A percentile compares a stretch with the other conserved stretches of the same genome.
phyloP scores from a whole-genome alignment of 331 rosid species.

The Acacia concinna region DNA sequence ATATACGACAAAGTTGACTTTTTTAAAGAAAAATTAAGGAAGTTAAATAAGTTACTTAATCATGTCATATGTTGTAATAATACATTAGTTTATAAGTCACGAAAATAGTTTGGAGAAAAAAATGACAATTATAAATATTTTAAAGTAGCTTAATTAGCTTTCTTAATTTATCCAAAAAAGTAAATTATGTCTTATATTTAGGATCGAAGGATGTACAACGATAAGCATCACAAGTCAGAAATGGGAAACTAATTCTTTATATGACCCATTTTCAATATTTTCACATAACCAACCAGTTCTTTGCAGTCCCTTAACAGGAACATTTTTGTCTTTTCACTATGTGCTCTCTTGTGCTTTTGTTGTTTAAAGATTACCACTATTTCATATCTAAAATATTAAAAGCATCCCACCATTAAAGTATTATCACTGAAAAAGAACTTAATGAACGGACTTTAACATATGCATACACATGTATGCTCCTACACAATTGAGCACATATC shows the following conservation, averaged over 20 bases:
- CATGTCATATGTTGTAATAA: too few relatives aligned
- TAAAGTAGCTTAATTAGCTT: too few relatives aligned
- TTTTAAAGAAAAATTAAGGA: too few relatives aligned
- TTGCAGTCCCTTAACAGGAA: neutral
- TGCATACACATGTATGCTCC: neutral
- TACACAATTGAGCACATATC: neutral
- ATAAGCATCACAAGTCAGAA: neutral
- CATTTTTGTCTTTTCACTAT: neutral
- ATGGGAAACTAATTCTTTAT: neutral
- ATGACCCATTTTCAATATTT: conserved; percentile 13
- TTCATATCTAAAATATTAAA: neutral
- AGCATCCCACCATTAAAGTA: neutral
- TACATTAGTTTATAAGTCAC: too few relatives aligned
- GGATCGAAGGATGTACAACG: too few relatives aligned
- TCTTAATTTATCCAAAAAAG: too few relatives aligned
- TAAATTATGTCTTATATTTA: too few relatives aligned
- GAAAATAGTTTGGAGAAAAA: too few relatives aligned
- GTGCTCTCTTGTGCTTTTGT: neutral
- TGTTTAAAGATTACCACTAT: neutral
- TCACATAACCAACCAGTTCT: conserved; percentile 6
- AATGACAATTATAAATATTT: too few relatives aligned
- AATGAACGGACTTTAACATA: neutral
- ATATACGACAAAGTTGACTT: too few relatives aligned
- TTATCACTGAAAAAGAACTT: conserved; percentile 11
- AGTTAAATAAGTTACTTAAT: too few relatives aligned